These are phyloP conservation scores for Gamsiella multidivaricata DNA, from an alignment of 192 early-diverging fungal genomes.

Conservation along the genomic window DNA sequence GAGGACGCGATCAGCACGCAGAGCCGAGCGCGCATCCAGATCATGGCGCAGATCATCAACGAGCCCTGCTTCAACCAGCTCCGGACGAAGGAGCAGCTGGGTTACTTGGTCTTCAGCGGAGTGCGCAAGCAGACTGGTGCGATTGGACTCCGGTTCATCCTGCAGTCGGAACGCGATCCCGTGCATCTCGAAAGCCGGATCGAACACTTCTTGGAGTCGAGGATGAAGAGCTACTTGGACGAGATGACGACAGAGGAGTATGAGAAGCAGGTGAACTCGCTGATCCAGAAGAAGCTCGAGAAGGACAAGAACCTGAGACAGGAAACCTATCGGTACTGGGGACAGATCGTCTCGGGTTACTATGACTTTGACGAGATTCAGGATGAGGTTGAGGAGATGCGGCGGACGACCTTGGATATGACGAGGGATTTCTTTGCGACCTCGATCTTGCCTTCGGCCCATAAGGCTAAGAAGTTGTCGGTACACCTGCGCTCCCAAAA, in stretches of 20 bases:
- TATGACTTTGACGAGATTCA: constrained; percentile 87
- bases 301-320: constrained; percentile 89
- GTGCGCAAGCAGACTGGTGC: constrained; percentile 79
- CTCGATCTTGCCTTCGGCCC: constrained; percentile 66
- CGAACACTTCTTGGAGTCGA: constrained; percentile 74
- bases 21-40: constrained; percentile 72
- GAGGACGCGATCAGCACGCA: constrained; percentile 74
- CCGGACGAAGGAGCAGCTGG: constrained; percentile 90
- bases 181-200: constrained; percentile 84
- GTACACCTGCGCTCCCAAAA: constrained; percentile 74
- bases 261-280: constrained; percentile 76
- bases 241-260: constrained; percentile 81
- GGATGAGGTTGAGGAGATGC: constrained; percentile 70
- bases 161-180: constrained; percentile 90
- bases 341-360: constrained; percentile 78
- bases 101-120: constrained; percentile 81
- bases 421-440: constrained; percentile 70
- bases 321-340: constrained; percentile 81
- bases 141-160: constrained; percentile 81
- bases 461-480: constrained; percentile 68
- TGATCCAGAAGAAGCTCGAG: constrained; percentile 79
- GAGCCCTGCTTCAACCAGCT: constrained; percentile 96
- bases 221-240: constrained; percentile 56
- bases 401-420: constrained; percentile 54
- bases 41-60: constrained; percentile 84